Evolutionary conservation across 2,329 filamentous ascomycete genomes (phyloP).

Genomic region (Ophiocordyceps camponoti-floridani): DNA sequence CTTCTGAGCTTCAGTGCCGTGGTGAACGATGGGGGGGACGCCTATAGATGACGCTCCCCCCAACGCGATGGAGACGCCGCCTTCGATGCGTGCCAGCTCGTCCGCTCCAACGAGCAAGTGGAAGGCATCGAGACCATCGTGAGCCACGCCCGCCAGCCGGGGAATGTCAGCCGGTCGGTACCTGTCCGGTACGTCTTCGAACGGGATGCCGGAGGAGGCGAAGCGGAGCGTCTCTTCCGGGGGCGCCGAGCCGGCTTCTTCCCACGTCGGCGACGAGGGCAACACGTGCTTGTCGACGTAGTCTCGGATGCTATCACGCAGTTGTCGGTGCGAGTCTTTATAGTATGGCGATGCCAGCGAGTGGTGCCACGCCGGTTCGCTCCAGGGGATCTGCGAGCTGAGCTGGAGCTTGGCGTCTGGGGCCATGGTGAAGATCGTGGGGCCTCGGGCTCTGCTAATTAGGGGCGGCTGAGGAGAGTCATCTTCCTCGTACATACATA

Average conservation of each 20-base stretch:
- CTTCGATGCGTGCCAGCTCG: slow-evolving; percentile 34
- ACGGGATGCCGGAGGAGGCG: slow-evolving; percentile 19
- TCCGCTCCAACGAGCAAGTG: slow-evolving; percentile 36
- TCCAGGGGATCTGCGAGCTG: slow-evolving; percentile 44
- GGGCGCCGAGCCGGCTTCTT: slow-evolving; percentile 34
- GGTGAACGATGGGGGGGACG: slow-evolving; percentile 41
- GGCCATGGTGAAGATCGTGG: not conserved
- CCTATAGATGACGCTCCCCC: slow-evolving; percentile 44
- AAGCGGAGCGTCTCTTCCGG: slow-evolving; percentile 18
- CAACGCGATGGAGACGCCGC: slow-evolving; percentile 38
- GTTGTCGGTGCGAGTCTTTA: slow-evolving; percentile 50
- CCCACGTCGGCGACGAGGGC: slow-evolving; percentile 48
- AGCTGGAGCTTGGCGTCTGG: not conserved
- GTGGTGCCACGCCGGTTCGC: slow-evolving; percentile 67
- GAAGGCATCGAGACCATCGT: slow-evolving; percentile 34
- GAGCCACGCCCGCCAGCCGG: slow-evolving; percentile 23
- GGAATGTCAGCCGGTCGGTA: slow-evolving; percentile 12
- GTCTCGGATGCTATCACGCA: slow-evolving; percentile 52
- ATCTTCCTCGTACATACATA: not conserved
- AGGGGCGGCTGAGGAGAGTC: not conserved
- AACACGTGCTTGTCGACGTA: slow-evolving; percentile 57
- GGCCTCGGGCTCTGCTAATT: not conserved
- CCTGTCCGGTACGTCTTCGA: slow-evolving; percentile 15
- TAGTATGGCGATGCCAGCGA: slow-evolving; percentile 70
- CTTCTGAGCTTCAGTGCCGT: slow-evolving; percentile 47